A percentile compares a stretch with the other conserved stretches of the same genome.
Evolutionary conservation across 2,329 filamentous ascomycete species (phyloP).

Genomic region (Alternaria sp.): DNA sequence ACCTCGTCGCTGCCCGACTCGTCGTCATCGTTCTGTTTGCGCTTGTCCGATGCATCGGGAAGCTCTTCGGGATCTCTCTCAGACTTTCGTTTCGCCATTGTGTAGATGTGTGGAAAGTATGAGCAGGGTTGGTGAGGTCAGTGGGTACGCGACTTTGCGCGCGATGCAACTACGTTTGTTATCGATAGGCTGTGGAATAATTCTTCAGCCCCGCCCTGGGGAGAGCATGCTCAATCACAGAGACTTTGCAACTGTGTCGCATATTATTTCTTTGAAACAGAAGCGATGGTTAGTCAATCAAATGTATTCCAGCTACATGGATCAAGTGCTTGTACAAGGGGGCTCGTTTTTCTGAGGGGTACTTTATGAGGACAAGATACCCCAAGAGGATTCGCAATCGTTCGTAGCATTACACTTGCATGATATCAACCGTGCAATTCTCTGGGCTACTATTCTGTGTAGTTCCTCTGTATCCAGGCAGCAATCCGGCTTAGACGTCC

Average conservation of each 20-base stretch:
- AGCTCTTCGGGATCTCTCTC: conserved; percentile 47
- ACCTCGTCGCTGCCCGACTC: conserved; percentile 52
- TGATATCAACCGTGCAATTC: background rate
- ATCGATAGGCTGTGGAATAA: conserved; percentile 16
- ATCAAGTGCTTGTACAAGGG: background rate
- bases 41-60: conserved; percentile 46
- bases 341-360: background rate
- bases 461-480: background rate
- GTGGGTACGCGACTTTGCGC: conserved; percentile 16
- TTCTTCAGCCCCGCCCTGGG: conserved; percentile 10
- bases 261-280: background rate
- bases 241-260: background rate
- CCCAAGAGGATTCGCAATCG: background rate
- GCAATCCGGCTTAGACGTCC: background rate
- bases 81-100: conserved; percentile 51
- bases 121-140: conserved; percentile 4
- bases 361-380: background rate
- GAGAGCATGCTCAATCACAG: background rate
- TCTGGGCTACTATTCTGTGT: background rate
- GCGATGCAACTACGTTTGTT: conserved; percentile 1
- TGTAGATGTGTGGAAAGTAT: conserved; percentile 6
- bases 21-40: conserved; percentile 42
- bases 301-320: background rate
- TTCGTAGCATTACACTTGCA: background rate
- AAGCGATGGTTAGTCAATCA: background rate